Evolutionary conservation across 148 eudicot genomes (phyloP).

Genomic region (Fagopyrum homotropicum): DNA sequence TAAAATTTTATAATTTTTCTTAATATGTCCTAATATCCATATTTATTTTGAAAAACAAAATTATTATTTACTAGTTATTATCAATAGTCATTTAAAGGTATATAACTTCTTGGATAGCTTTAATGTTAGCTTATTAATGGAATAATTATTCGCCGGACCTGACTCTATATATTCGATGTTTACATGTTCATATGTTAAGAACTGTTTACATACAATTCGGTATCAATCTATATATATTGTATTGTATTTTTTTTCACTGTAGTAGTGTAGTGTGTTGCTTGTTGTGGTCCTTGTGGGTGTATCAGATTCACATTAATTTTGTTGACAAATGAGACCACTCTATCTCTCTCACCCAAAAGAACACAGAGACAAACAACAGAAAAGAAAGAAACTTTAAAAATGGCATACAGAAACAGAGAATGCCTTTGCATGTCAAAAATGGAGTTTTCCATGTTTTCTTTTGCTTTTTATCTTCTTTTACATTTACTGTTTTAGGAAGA

Average conservation of each 20-base stretch:
- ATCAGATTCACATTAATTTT: conserved; percentile 3
- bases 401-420: background rate
- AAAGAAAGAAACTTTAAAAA: background rate
- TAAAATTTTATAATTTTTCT: no score
- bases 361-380: background rate
- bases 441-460: background rate
- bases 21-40: no score
- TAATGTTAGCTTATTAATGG: no score
- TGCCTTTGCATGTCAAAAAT: conserved; percentile 8
- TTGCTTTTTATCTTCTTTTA: background rate
- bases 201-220: no score
- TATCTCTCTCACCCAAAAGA: conserved; percentile 1
- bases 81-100: no score
- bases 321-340: conserved; percentile 8
- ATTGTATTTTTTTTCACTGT: background rate
- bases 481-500: background rate
- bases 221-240: no score
- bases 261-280: background rate
- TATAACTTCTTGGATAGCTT: no score
- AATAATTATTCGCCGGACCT: no score
- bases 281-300: conserved; percentile 6
- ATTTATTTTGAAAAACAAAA: no score
- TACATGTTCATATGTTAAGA: no score
- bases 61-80: no score
- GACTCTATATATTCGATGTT: no score